A percentile compares a stretch with the other conserved stretches of the same genome.
Evolutionary conservation across 2,329 filamentous ascomycete species (phyloP).

Genomic region (Trichoderma sp.): DNA sequence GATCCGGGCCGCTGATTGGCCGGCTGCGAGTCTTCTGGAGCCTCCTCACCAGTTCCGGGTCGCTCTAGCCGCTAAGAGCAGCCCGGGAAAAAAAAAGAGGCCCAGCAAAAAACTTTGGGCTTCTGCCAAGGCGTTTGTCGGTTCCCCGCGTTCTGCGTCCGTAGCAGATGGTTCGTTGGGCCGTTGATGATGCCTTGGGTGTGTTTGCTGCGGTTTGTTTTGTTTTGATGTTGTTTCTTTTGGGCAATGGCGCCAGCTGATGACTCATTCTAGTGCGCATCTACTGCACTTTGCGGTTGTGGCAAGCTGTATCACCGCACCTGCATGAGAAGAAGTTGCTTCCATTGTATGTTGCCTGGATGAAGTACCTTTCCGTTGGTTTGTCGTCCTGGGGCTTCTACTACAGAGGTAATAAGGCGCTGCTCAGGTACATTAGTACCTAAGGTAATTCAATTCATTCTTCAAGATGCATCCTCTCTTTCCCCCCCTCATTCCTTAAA

Average conservation of each 20-base stretch:
- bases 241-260: background rate
- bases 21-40: slow-evolving; percentile 1
- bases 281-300: background rate
- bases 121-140: background rate
- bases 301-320: background rate
- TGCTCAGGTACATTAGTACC: too few relatives aligned
- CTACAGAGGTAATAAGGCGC: too few relatives aligned
- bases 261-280: background rate
- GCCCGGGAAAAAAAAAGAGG: slow-evolving; percentile 7
- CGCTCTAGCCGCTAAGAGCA: slow-evolving; percentile 16
- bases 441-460: background rate
- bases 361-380: too few relatives aligned
- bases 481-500: too few relatives aligned
- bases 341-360: background rate
- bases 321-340: too few relatives aligned
- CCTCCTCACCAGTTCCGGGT: slow-evolving; percentile 17
- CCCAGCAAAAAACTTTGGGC: slow-evolving; percentile 6
- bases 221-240: background rate
- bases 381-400: too few relatives aligned
- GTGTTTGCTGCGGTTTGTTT: background rate
- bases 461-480: background rate
- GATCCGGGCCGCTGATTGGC: slow-evolving; percentile 26
- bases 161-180: background rate
- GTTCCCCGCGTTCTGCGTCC: slow-evolving; percentile 16
- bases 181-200: background rate